A percentile compares a stretch with the other conserved stretches of the same genome.
These are phyloP conservation scores for Cyberlindnera mississippiensis DNA, from an alignment of 805 yeast genomes.

Conservation along the genomic window DNA sequence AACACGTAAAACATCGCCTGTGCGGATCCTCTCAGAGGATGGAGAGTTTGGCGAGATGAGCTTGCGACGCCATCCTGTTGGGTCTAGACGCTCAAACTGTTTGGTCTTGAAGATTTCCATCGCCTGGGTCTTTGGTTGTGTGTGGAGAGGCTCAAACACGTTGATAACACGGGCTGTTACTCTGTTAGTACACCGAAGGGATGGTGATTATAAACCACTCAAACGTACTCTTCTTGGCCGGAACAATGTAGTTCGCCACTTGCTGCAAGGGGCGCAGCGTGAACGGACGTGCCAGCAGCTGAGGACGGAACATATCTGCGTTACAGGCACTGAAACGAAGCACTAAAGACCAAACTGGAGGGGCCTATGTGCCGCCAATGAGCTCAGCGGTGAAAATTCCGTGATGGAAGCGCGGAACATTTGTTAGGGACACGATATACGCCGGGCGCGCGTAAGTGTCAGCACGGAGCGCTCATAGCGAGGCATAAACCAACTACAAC, in stretches of 20 bases:
- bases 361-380: no score
- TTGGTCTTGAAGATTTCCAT: slow-evolving; percentile 32
- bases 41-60: slow-evolving; percentile 42
- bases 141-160: slow-evolving; percentile 22
- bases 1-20: slow-evolving; percentile 82
- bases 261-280: slow-evolving; percentile 12
- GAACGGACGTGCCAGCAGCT: slow-evolving; percentile 6
- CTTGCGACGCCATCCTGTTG: slow-evolving; percentile 61
- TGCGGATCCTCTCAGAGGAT: slow-evolving; percentile 44
- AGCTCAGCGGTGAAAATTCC: neutral
- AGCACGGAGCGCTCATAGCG: no score
- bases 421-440: no score
- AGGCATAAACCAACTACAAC: no score
- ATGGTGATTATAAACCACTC: no score
- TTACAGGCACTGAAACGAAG: no score
- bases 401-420: neutral
- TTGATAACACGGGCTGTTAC: slow-evolving; percentile 16
- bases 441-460: neutral
- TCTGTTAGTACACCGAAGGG: slow-evolving; percentile 3
- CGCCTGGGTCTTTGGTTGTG: slow-evolving; percentile 11
- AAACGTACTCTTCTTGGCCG: slow-evolving; percentile 11
- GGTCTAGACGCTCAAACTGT: slow-evolving; percentile 46
- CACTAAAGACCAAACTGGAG: no score
- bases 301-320: slow-evolving; percentile 16
- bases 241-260: slow-evolving; percentile 16